Evolutionary conservation across 176 grass and related monocot genomes (phyloP), one percentile per base, ranked within the genome.

Genomic region (Ensete ventricosum): DNA sequence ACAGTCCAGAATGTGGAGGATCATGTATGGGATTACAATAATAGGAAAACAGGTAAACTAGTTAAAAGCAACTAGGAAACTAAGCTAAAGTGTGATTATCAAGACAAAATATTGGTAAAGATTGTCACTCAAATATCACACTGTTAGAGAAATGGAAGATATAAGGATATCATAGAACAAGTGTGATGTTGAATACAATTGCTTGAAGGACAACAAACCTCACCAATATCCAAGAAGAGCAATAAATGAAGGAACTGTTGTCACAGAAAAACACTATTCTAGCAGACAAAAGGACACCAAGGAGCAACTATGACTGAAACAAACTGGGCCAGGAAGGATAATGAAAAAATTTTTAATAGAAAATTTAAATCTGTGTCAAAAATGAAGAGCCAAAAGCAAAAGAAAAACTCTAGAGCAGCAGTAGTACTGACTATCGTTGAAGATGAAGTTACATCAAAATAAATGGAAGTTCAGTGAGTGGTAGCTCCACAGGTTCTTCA

Each of bases 221-320:
- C n/a, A 20, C 57, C n/a, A 60, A 19, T n/a, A 60, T 17, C 8
- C 57, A 60, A 60, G 19, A 2, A n/a, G 57, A 65, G 14, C 10
- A 67, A 29, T 67, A 67, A 29, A 24, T 22, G 20, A 63, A 5
- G 8, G 60, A 10, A n/a, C 10, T 2, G 29, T 27, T 14, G 11
- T 21, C 64, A 65, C 2, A 65, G 22, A 26, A 65, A 65, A 65
- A 65, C 23, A 11, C 21, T 65, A 65, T 65, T 65, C 26, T 65
- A 67, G 64, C 23, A 67, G 64, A 34, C 64, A 67, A 67, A 27
- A 67, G 24, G 64, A 34, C 64, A 67, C 64, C 64, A 34, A 67
- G 11, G 64, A 67, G 12, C 10, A 67, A 26, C 26, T 67, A 34
- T 67, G 64, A 67, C 14, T 14, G 26, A 67, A 34, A 67, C 64